Percentiles rank a stretch among this genome's conserved stretches.
Evolutionary conservation across 192 early-diverging fungal genomes (phyloP).

Genomic region (Anaeromyces robustus): DNA sequence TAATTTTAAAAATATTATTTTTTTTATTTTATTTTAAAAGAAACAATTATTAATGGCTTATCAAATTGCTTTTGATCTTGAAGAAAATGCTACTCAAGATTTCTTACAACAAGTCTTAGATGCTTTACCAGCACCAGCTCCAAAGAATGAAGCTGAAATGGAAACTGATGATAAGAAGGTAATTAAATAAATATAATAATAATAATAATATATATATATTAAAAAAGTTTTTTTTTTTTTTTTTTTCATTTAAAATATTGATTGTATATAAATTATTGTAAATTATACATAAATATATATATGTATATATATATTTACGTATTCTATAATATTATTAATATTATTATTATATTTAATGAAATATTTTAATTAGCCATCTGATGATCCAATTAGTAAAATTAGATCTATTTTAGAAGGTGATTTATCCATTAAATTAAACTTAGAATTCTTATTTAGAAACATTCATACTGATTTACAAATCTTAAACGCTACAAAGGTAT

Average conservation of each 20-base stretch:
- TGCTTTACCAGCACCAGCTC: slow-evolving; percentile 8
- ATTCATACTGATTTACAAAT: slow-evolving; percentile 94
- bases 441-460: slow-evolving; percentile 91
- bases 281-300: too few relatives aligned
- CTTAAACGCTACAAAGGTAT: slow-evolving; percentile 73
- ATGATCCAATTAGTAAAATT: slow-evolving; percentile 34
- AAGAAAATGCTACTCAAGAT: slow-evolving; percentile 92
- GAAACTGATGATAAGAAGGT: slow-evolving; percentile 27
- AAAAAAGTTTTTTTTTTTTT: background rate
- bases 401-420: slow-evolving; percentile 74
- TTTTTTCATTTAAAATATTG: slow-evolving; percentile 1
- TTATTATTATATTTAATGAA: too few relatives aligned
- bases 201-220: too few relatives aligned
- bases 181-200: background rate
- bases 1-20: too few relatives aligned
- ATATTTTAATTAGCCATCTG: background rate
- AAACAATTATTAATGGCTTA: slow-evolving; percentile 65
- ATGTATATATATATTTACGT: background rate
- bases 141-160: slow-evolving; percentile 20
- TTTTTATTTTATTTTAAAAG: slow-evolving; percentile 3
- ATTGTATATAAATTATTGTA: too few relatives aligned
- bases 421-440: slow-evolving; percentile 75
- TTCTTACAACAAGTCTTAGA: slow-evolving; percentile 68
- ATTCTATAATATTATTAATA: background rate
- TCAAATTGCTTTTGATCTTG: slow-evolving; percentile 95